Evolutionary conservation across 75 land plant species (phyloP), one percentile per base, ranked within the genome.

Genomic region (Pinus taeda): DNA sequence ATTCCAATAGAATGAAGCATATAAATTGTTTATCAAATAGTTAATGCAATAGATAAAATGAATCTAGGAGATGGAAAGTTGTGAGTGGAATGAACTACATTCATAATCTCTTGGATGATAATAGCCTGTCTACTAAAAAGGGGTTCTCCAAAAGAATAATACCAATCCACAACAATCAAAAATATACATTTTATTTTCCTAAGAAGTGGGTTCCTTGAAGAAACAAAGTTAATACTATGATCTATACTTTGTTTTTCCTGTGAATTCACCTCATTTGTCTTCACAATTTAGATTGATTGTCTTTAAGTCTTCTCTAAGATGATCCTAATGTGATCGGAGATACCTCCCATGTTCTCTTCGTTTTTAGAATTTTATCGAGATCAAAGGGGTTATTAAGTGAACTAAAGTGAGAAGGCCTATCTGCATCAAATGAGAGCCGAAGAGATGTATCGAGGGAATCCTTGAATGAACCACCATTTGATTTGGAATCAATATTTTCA

Each of bases 141-240:
- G 60, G 24, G 33, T 69, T 79, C 79, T 26, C 88, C 89, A 30
- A 78, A 59, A 22, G 57, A 65, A 8, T 72, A 62, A 76, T 92
- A 90, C 76, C 86, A 83, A 76, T 94, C 97, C 6, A 82, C 79
- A 15, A 90, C 92, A 24, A 94, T 82, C 21, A 87, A 81, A 73
- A 86, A 79, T 7, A 92, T 76, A 42, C 83, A 56, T 66, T 84
- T 84, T 71, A 90, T 83, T 63, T 77, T 85, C 20, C 96, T 15
- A 0, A 26, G 26, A 26, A 26, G 26, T 26, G 56, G 56, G 15
- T 75, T 79, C 59, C 64, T 57, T 4, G 62, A 14, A 6, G 80
- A 60, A 9, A 24, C 57, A 4, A 57, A 53, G 37, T n/a, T 73
- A 57, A 17, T 73, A 53, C 18, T 29, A 4, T 13, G 65, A 61